Evolutionary conservation across 2,329 filamentous ascomycete species (phyloP).

Genomic region (Trichoderma sp.): DNA sequence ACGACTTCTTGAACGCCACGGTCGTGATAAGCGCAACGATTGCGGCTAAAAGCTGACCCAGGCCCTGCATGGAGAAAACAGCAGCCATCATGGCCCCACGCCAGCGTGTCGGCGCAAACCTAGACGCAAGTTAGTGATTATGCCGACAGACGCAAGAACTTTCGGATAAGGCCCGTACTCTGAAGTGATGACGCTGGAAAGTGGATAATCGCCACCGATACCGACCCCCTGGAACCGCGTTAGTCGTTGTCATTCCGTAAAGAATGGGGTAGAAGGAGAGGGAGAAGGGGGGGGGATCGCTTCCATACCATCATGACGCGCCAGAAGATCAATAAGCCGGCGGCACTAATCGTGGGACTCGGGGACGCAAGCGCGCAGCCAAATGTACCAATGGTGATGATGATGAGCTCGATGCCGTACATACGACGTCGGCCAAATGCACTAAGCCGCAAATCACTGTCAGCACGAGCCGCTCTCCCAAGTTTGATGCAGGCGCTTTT

Average conservation of each 20-base stretch:
- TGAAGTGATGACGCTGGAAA: conserved; percentile 78
- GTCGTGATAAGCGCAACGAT: conserved; percentile 71
- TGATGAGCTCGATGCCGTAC: conserved; percentile 75
- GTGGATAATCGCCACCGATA: conserved; percentile 80
- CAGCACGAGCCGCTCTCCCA: background rate
- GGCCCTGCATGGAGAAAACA: conserved; percentile 82
- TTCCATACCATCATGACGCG: conserved; percentile 65
- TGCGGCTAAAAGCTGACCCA: conserved; percentile 74
- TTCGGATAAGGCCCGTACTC: conserved; percentile 48
- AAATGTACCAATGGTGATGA: conserved; percentile 71
- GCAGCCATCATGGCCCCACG: conserved; percentile 81
- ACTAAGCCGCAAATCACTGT: conserved; percentile 32
- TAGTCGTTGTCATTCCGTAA: background rate
- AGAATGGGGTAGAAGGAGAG: background rate
- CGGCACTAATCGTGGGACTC: conserved; percentile 61
- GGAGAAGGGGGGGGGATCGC: background rate
- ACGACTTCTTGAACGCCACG: conserved; percentile 60
- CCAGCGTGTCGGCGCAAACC: conserved; percentile 79
- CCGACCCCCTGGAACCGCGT: conserved; percentile 58
- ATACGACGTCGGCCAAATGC: conserved; percentile 74
- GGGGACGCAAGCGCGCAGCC: conserved; percentile 64
- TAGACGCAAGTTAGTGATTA: conserved; percentile 34
- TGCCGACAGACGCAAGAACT: conserved; percentile 25
- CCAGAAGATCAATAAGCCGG: conserved; percentile 70
- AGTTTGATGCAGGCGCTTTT: background rate